Base-by-base conservation (phyloP, 208 protist genomes). In the Zelonia costaricensis region DNA sequence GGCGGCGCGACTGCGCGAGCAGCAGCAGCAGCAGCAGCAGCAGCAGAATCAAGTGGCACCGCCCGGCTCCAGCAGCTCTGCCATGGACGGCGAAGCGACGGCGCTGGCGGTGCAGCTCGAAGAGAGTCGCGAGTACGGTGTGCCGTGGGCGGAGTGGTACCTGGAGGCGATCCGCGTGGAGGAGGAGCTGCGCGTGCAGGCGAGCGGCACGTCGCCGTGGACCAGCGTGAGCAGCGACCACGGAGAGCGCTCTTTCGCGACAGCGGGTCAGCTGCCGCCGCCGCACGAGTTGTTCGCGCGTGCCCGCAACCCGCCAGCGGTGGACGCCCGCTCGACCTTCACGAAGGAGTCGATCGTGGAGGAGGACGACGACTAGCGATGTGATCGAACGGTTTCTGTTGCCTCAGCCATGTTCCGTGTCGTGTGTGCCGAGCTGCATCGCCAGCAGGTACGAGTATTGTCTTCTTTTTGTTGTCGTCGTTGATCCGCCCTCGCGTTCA, bases 281-380 rank as follows among this genome's bases (percentile, higher is more conserved):
- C 90, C 90, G 30, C 80, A 91, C 66, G 57, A 81, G n/a, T 76
- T 78, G 7, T 92, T 83, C 48, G 71, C 81, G 3, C 70, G 75
- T 8, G 82, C 89, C 28, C 76, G 73, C 33, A 93, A 96, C 54
- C 91, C 91, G 1, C 91, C 91, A 1, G 61, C 83, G 8, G 36
- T 94, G 10, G 83, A 91, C 53, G 59, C 73, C 22, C 82, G 84
- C 5, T 92, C 91, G n/a, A 88, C 77, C 18, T 96, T 92, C 51
- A 94, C 83, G 0, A 94, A 93, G 47, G 82, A 92, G 40, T 94
- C 84, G 15, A 79, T 96, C 31, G 81, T 94, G 3, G 87, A 96
- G 52, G 91, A 96, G 33, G 87, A 94, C 62, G 88, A 96, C 62
- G 85, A 93, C 51, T 95, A 57, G 46, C 20, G n/a, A n/a, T n/a